Evolutionary conservation across 768 basidiomycete genomes (phyloP).

Genomic region (Daedaleopsis nitida): DNA sequence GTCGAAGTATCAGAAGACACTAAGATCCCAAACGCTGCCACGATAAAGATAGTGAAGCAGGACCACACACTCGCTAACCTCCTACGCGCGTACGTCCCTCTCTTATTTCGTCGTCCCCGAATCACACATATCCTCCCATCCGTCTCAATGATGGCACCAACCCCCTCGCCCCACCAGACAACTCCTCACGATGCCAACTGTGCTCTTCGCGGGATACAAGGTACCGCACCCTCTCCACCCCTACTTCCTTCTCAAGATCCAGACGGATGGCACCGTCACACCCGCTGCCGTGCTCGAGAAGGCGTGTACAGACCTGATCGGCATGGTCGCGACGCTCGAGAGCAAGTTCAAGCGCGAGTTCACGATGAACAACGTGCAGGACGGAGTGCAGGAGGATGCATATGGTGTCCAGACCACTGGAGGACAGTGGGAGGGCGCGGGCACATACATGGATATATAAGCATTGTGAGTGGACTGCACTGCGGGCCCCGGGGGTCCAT

Average conservation of each 20-base stretch:
- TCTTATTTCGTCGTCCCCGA: neutral
- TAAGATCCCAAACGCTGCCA: conserved; percentile 97
- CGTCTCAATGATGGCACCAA: neutral
- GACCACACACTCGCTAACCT: conserved; percentile 97
- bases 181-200: conserved; percentile 82
- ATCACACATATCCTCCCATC: neutral
- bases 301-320: conserved; percentile 82
- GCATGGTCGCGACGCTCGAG: conserved; percentile 58
- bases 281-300: conserved; percentile 82
- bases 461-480: neutral
- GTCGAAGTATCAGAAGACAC: conserved; percentile 93
- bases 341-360: conserved; percentile 83
- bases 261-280: conserved; percentile 86
- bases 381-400: conserved; percentile 31
- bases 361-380: conserved; percentile 63
- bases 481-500: neutral
- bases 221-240: conserved; percentile 96
- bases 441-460: conserved; percentile 27
- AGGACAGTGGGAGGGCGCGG: conserved; percentile 25
- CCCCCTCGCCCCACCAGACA: conserved; percentile 52
- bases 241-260: conserved; percentile 92
- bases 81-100: conserved; percentile 79
- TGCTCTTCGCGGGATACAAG: conserved; percentile 97
- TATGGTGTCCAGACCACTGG: conserved; percentile 28
- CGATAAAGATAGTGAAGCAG: conserved; percentile 92